Conservation (phyloP, 306 rosid genomes). For the Oxytropis ochrocephala region DNA sequence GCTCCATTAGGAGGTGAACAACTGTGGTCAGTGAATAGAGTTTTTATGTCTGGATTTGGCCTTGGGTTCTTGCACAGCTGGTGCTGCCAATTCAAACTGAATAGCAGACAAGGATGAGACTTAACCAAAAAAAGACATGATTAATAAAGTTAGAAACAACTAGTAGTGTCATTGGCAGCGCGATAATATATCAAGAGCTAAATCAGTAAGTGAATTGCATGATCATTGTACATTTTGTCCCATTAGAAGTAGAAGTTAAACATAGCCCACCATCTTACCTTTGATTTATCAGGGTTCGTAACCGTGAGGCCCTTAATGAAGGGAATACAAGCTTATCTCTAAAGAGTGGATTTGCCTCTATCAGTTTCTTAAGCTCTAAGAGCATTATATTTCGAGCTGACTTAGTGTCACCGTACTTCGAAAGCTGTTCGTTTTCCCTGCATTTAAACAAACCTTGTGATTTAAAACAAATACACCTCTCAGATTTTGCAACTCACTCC, state of each 20-base stretch:
- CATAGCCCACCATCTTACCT: slow-evolving; percentile 34
- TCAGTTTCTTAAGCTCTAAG: slow-evolving; percentile 64
- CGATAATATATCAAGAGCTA: not conserved
- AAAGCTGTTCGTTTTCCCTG: slow-evolving; percentile 81
- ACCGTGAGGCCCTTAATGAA: slow-evolving; percentile 45
- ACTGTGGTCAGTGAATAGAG: slow-evolving; percentile 62
- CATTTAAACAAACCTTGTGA: slow-evolving; percentile 9
- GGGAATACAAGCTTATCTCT: slow-evolving; percentile 73
- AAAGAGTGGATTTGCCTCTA: slow-evolving; percentile 71
- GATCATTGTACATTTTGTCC: not conserved
- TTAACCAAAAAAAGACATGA: not conserved
- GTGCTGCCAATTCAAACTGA: slow-evolving; percentile 93
- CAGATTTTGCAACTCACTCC: not conserved
- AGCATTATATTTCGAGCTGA: slow-evolving; percentile 65
- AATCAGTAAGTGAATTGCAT: not conserved
- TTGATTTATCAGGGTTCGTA: slow-evolving; percentile 65
- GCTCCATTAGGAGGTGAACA: slow-evolving; percentile 42
- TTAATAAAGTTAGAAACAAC: not conserved
- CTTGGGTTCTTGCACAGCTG: slow-evolving; percentile 66
- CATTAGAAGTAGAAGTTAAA: not conserved
- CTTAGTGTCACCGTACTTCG: slow-evolving; percentile 65
- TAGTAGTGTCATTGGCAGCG: not conserved
- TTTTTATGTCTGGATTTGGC: slow-evolving; percentile 61
- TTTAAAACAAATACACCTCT: not conserved
- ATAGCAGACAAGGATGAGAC: slow-evolving; percentile 1